These are phyloP conservation scores for Zizania latifolia DNA, from an alignment of 176 grass and related monocot genomes.

Conservation along the genomic window DNA sequence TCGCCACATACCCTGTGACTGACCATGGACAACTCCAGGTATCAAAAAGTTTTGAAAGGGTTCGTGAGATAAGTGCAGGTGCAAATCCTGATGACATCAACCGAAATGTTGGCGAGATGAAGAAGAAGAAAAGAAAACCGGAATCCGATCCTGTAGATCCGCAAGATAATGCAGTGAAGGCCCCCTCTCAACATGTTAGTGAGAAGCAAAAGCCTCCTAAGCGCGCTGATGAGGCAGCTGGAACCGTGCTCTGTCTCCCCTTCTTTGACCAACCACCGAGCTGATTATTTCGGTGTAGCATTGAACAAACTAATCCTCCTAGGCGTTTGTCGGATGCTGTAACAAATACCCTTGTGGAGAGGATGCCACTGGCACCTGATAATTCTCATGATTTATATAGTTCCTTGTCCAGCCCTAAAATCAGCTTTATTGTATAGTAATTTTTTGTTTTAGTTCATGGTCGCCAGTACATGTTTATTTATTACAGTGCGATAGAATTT, in stretches of 20 bases:
- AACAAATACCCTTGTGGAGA: slow-evolving; percentile 1
- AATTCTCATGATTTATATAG: background rate
- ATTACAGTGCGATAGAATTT: background rate
- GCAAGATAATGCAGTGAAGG: slow-evolving; percentile 45
- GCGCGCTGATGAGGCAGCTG: slow-evolving; percentile 33
- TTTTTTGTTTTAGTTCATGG: background rate
- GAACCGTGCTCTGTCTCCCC: slow-evolving; percentile 35
- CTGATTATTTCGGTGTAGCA: slow-evolving; percentile 26
- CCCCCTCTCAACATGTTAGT: slow-evolving; percentile 31
- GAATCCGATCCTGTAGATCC: slow-evolving; percentile 43
- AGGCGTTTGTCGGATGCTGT: slow-evolving; percentile 8
- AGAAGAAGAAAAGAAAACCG: slow-evolving; percentile 68
- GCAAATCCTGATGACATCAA: slow-evolving; percentile 35
- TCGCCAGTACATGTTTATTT: background rate
- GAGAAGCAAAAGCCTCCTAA: slow-evolving; percentile 51
- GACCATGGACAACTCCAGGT: slow-evolving; percentile 54
- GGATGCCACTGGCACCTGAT: slow-evolving; percentile 18
- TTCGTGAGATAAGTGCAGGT: slow-evolving; percentile 14
- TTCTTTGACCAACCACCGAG: slow-evolving; percentile 39
- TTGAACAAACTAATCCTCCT: slow-evolving; percentile 7
- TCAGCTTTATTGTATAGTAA: background rate
- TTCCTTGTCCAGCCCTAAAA: background rate
- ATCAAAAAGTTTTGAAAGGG: slow-evolving; percentile 39
- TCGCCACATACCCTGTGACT: slow-evolving; percentile 24
- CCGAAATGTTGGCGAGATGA: slow-evolving; percentile 30